Conservation (phyloP, 148 eudicot genomes). For the Euryodendron excelsum region DNA sequence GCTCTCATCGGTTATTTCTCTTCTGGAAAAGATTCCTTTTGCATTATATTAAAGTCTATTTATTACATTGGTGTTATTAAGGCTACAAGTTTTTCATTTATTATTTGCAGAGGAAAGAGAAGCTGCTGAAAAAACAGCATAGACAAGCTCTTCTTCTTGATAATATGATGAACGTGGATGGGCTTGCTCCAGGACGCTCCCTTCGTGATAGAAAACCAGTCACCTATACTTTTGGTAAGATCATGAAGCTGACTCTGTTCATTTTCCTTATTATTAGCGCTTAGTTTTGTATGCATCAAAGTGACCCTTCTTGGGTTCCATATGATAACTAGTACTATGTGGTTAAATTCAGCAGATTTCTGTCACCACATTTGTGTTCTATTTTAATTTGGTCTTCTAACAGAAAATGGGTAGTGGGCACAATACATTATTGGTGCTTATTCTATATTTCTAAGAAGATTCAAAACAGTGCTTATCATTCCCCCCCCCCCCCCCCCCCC, state of each 20-base stretch:
- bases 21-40: neutral
- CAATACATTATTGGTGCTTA: too few relatives aligned
- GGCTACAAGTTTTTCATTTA: neutral
- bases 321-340: neutral
- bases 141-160: conserved; percentile 91
- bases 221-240: conserved; percentile 92
- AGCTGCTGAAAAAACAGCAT: conserved; percentile 81
- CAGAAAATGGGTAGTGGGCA: too few relatives aligned
- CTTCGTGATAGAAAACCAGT: conserved; percentile 95
- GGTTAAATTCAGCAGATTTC: neutral
- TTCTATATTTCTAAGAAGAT: too few relatives aligned
- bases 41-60: neutral
- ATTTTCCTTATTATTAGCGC: neutral
- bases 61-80: neutral
- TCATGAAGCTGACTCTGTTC: neutral
- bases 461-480: too few relatives aligned
- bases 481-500: too few relatives aligned
- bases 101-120: conserved; percentile 72
- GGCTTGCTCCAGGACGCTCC: conserved; percentile 77
- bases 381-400: too few relatives aligned
- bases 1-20: neutral
- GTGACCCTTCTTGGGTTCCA: neutral
- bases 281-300: conserved; percentile 9
- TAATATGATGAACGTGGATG: conserved; percentile 64
- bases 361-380: too few relatives aligned